Evolutionary conservation across 345 rosid genomes (phyloP).

Genomic region (Citrus glauca): DNA sequence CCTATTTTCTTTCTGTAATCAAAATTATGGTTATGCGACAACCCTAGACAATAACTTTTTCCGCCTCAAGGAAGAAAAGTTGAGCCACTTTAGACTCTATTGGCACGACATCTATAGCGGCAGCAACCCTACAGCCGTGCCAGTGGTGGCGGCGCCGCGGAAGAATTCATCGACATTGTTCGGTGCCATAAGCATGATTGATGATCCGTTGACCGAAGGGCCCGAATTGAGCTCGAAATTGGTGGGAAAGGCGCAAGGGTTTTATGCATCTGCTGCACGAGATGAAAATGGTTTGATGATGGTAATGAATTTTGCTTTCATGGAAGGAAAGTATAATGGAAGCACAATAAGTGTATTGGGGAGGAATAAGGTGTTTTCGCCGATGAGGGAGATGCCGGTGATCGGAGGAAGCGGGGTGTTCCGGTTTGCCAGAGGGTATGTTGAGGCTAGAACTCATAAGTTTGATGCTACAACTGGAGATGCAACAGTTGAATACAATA

Average conservation of each 20-base stretch:
- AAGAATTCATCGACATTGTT: conserved; percentile 21
- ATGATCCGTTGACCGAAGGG: conserved; percentile 57
- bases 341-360: conserved; percentile 66
- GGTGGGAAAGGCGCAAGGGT: conserved; percentile 76
- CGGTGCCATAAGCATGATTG: conserved; percentile 50
- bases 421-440: conserved; percentile 60
- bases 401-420: conserved; percentile 75
- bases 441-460: background rate
- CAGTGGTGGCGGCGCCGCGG: conserved; percentile 19
- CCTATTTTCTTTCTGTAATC: background rate
- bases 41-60: conserved; percentile 10
- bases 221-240: conserved; percentile 50
- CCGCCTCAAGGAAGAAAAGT: conserved; percentile 35
- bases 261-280: conserved; percentile 52
- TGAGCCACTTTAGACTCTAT: conserved; percentile 39
- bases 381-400: conserved; percentile 75
- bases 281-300: conserved; percentile 55
- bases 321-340: conserved; percentile 61
- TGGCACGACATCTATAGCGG: conserved; percentile 57
- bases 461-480: background rate
- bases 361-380: conserved; percentile 45
- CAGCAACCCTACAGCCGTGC: conserved; percentile 27
- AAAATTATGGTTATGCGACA: background rate
- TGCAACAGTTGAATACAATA: background rate
- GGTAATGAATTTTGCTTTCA: conserved; percentile 70